Evolutionary conservation across 1,284 basidiomycete genomes (phyloP).

Genomic region (Cerioporus squamosus): DNA sequence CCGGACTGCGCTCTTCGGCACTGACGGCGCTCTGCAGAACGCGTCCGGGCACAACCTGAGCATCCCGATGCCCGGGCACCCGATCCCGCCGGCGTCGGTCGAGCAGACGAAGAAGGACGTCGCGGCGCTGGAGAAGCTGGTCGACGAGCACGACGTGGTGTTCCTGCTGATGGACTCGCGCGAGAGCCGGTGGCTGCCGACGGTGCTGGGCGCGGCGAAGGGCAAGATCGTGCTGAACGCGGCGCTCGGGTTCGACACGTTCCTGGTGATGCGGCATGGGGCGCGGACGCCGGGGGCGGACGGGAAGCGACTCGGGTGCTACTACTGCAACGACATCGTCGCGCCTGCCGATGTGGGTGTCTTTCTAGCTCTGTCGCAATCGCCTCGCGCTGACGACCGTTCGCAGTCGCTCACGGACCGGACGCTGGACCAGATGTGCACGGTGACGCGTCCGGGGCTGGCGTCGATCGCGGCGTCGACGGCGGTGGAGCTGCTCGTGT

Average conservation of each 20-base stretch:
- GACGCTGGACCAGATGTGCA: conserved; percentile 99
- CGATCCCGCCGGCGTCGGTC: conserved; percentile 66
- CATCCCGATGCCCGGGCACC: conserved; percentile 98
- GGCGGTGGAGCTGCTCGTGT: conserved; percentile 91
- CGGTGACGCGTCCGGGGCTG: conserved; percentile 96
- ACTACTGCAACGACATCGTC: conserved; percentile 96
- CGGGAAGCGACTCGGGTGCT: too few species aligned
- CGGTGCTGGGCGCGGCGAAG: conserved; percentile 82
- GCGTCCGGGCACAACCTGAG: conserved; percentile 76
- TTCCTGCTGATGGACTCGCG: conserved; percentile 98
- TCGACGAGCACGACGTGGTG: conserved; percentile 86
- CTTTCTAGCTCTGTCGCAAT: too few species aligned
- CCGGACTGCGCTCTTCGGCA: neutral
- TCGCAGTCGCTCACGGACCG: conserved; percentile 88
- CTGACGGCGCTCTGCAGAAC: conserved; percentile 54
- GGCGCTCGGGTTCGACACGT: conserved; percentile 92
- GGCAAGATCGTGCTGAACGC: conserved; percentile 96
- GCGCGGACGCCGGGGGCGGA: too few species aligned
- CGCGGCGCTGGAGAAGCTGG: conserved; percentile 71
- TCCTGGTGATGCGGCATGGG: too few species aligned
- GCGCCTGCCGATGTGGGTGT: conserved; percentile 88
- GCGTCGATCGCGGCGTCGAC: conserved; percentile 91
- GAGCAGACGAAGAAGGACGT: conserved; percentile 73
- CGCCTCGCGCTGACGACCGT: too few species aligned
- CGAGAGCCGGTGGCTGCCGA: conserved; percentile 96